Conservation (phyloP, 768 basidiomycete genomes). For the Gymnopilus dilepis region DNA sequence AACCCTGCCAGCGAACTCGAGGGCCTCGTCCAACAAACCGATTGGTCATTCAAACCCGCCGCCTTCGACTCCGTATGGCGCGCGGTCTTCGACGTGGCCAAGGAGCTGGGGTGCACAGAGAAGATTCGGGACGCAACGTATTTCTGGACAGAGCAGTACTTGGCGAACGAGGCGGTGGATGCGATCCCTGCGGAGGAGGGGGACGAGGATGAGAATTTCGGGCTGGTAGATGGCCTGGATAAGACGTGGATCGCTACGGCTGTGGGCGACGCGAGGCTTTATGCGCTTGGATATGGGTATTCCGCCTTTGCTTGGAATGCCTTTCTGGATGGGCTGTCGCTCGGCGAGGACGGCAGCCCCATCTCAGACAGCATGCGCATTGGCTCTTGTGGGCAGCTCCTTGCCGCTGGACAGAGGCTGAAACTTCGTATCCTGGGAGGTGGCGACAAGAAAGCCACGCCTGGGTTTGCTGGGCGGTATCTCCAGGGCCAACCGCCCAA, state of each 20-base stretch:
- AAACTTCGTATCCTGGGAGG: conserved; percentile 11
- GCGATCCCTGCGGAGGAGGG: not conserved
- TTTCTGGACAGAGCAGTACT: conserved; percentile 10
- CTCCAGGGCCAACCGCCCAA: not conserved
- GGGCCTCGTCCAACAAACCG: not conserved
- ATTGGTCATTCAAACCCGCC: conserved; percentile 11
- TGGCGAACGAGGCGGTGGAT: conserved; percentile 5
- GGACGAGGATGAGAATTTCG: not conserved
- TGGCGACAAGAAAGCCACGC: not conserved
- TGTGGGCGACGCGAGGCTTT: conserved; percentile 6
- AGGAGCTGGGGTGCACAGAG: not conserved
- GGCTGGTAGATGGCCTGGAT: not conserved
- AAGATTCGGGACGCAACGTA: conserved; percentile 8
- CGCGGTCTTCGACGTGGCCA: conserved; percentile 3
- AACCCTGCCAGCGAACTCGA: not conserved
- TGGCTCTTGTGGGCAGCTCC: conserved; percentile 7
- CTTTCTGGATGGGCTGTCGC: conserved; percentile 4
- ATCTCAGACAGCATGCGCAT: conserved; percentile 15
- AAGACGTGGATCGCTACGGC: conserved; percentile 2
- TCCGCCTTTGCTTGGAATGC: conserved; percentile 13
- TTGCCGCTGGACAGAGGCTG: conserved; percentile 7
- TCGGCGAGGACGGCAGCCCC: not conserved
- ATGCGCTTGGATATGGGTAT: conserved; percentile 9
- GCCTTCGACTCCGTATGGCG: conserved; percentile 8
- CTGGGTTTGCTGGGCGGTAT: not conserved